phyloP scores from a whole-genome alignment of 495 filamentous ascomycete species.

The Elasticomyces elasticus region DNA sequence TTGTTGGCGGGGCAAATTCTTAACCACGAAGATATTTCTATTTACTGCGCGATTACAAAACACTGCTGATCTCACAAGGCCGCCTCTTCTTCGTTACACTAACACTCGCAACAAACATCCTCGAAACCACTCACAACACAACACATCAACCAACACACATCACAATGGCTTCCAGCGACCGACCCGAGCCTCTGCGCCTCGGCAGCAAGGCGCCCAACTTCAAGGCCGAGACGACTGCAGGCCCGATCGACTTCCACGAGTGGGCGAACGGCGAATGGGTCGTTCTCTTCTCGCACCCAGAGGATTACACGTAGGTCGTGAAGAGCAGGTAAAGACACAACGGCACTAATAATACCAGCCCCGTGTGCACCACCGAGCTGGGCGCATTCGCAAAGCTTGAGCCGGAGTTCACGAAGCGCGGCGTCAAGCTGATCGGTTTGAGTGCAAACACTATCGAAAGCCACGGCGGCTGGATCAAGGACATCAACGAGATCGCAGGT shows the following conservation, averaged over 20 bases:
- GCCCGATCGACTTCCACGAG: conserved; percentile 92
- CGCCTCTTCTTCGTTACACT: neutral
- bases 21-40: too few species aligned
- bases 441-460: conserved; percentile 48
- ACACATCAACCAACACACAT: neutral
- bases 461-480: conserved; percentile 53
- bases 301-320: conserved; percentile 56
- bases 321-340: neutral
- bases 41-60: conserved; percentile 2
- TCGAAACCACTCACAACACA: neutral
- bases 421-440: conserved; percentile 59
- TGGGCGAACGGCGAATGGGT: conserved; percentile 92
- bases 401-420: conserved; percentile 50
- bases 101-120: neutral
- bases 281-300: conserved; percentile 61
- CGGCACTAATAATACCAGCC: neutral
- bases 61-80: neutral
- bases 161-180: conserved; percentile 26
- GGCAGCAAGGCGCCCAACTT: conserved; percentile 55
- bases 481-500: conserved; percentile 53
- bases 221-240: conserved; percentile 35
- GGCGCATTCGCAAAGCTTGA: conserved; percentile 57
- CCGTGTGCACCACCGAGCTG: conserved; percentile 53
- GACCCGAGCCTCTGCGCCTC: conserved; percentile 56
- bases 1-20: too few species aligned